Evolutionary conservation across 2,329 filamentous ascomycete species (phyloP).

Genomic region (Penicillium palitans): DNA sequence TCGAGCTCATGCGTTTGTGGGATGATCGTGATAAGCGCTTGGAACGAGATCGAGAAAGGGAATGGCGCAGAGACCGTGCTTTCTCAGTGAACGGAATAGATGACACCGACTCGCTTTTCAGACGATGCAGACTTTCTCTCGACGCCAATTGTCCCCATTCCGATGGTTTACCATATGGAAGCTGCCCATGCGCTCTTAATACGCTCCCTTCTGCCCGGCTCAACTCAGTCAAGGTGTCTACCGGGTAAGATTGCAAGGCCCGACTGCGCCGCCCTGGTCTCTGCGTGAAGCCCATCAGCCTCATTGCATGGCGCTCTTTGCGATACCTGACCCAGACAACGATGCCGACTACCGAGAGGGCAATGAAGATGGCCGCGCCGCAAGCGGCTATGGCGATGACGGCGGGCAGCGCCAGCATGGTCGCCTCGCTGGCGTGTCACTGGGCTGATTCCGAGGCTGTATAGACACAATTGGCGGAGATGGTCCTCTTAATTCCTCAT

Average conservation of each 20-base stretch:
- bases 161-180: slow-evolving; percentile 36
- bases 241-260: slow-evolving; percentile 24
- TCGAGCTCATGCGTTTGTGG: slow-evolving; percentile 32
- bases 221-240: slow-evolving; percentile 35
- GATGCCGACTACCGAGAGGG: slow-evolving; percentile 33
- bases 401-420: slow-evolving; percentile 36
- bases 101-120: slow-evolving; percentile 24
- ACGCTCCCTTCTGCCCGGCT: slow-evolving; percentile 35
- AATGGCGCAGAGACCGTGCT: slow-evolving; percentile 34
- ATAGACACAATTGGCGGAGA: background rate
- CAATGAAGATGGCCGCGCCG: slow-evolving; percentile 36
- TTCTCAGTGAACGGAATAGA: slow-evolving; percentile 29
- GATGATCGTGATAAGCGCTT: slow-evolving; percentile 33
- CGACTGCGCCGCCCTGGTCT: slow-evolving; percentile 24
- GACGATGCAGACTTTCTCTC: slow-evolving; percentile 30
- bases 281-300: slow-evolving; percentile 26
- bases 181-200: slow-evolving; percentile 35
- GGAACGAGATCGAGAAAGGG: slow-evolving; percentile 38
- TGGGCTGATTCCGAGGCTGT: background rate
- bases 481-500: slow-evolving; percentile 11
- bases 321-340: slow-evolving; percentile 39
- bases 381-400: slow-evolving; percentile 39
- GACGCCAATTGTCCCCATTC: slow-evolving; percentile 40
- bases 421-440: slow-evolving; percentile 16
- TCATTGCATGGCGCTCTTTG: slow-evolving; percentile 34